Percentiles rank a stretch among this genome's conserved stretches.
Conservation (phyloP, 768 basidiomycete genomes). For the Rubroboletus pulcherrimus region DNA sequence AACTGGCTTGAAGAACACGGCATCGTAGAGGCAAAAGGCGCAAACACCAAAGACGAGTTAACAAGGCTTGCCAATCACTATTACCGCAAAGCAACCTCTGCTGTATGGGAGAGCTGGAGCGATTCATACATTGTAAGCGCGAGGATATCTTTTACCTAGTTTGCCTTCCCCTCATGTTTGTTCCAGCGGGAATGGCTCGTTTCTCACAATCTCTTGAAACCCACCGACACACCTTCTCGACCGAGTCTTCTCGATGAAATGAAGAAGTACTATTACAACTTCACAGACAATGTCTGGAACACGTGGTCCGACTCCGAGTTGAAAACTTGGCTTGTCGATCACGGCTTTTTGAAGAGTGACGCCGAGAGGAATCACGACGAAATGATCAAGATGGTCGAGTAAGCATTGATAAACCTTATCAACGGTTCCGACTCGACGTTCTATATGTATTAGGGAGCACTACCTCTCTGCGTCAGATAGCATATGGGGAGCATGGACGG, state of each 20-base stretch:
- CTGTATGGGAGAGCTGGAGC: conserved; percentile 83
- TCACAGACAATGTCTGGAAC: conserved; percentile 50
- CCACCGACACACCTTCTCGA: conserved; percentile 48
- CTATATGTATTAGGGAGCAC: conserved; percentile 49
- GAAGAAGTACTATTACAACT: conserved; percentile 73
- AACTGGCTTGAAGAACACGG: conserved; percentile 73
- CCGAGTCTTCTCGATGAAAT: conserved; percentile 62
- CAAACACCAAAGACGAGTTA: conserved; percentile 58
- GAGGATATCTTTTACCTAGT: not conserved
- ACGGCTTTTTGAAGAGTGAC: conserved; percentile 69
- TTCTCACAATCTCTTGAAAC: conserved; percentile 66
- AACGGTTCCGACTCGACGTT: not conserved
- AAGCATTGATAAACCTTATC: conserved; percentile 19
- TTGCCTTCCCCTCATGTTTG: not conserved
- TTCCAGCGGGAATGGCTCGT: conserved; percentile 79
- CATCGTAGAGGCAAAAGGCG: conserved; percentile 57
- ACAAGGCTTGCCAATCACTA: conserved; percentile 62
- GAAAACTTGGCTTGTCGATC: conserved; percentile 74
- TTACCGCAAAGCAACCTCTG: conserved; percentile 58
- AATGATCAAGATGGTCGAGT: conserved; percentile 69
- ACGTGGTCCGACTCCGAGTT: conserved; percentile 79
- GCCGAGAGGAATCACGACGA: conserved; percentile 68
- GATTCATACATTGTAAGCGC: conserved; percentile 71
- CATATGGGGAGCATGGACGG: conserved; percentile 66
- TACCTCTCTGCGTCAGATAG: conserved; percentile 60